phyloP scores from a whole-genome alignment of 139 green algal genomes.

The Zygnema cylindricum region DNA sequence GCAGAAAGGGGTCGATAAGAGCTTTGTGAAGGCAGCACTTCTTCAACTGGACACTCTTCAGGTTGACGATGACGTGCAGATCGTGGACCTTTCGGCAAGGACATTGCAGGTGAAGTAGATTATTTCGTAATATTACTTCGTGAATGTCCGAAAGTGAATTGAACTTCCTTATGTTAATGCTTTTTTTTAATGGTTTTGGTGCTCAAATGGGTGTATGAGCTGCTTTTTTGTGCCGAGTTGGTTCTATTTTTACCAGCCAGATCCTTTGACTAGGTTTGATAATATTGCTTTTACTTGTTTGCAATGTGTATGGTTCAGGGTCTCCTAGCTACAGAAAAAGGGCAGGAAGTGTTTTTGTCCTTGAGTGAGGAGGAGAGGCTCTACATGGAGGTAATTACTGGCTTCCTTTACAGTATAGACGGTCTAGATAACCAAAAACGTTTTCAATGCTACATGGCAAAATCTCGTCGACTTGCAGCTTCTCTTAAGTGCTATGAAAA shows the following conservation, averaged over 20 bases:
- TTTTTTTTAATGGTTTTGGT: not conserved
- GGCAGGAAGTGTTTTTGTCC: not conserved
- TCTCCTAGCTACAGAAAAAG: conserved; percentile 35
- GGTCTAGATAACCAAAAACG: not conserved
- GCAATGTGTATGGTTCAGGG: conserved; percentile 18
- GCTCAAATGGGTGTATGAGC: not conserved
- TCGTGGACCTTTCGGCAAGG: conserved; percentile 32
- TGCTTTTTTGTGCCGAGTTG: no score
- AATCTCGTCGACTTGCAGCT: no score
- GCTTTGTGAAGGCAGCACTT: conserved; percentile 10
- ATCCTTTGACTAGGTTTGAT: no score
- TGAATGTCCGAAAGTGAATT: conserved; percentile 1
- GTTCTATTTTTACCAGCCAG: no score
- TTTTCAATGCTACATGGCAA: no score
- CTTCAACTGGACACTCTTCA: conserved; percentile 23
- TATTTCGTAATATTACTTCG: not conserved
- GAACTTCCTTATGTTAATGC: not conserved
- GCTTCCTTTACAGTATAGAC: not conserved
- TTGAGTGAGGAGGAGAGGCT: conserved; percentile 16
- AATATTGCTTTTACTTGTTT: no score
- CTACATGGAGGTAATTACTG: conserved; percentile 31
- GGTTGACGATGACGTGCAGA: conserved; percentile 24
- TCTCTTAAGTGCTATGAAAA: no score
- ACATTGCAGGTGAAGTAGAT: conserved; percentile 28
- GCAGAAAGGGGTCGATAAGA: not conserved